A percentile compares a stretch with the other conserved stretches of the same genome.
Evolutionary conservation across 2,329 filamentous ascomycete genomes (phyloP).

Genomic region (Diaporthe eres): DNA sequence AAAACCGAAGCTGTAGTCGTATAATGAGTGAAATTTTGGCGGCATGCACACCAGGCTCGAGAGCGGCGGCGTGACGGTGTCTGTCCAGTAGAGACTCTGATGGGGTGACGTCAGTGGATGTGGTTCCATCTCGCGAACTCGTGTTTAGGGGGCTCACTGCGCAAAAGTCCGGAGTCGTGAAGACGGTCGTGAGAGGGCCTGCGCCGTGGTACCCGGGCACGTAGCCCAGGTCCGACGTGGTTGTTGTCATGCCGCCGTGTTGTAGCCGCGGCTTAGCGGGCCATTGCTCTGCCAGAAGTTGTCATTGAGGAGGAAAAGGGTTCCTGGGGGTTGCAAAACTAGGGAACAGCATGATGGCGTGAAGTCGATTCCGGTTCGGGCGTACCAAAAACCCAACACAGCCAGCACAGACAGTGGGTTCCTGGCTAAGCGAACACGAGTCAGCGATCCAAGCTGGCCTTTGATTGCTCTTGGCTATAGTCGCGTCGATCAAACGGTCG

Average conservation of each 20-base stretch:
- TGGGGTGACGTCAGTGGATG: constrained; percentile 24
- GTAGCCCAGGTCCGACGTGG: not conserved
- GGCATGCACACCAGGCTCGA: constrained; percentile 35
- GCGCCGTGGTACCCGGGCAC: constrained; percentile 24
- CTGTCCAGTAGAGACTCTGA: constrained; percentile 21
- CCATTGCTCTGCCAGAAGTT: constrained; percentile 10
- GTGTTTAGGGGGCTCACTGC: not conserved
- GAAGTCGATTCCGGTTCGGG: constrained; percentile 4
- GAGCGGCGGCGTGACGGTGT: constrained; percentile 29
- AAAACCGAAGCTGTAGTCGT: constrained; percentile 40
- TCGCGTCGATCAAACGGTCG: constrained; percentile 24
- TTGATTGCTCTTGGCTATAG: constrained; percentile 20
- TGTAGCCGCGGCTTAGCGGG: constrained; percentile 8
- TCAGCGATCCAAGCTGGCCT: constrained; percentile 5
- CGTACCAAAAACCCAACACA: constrained; percentile 23
- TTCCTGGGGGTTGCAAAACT: not conserved
- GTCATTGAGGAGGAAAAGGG: not conserved
- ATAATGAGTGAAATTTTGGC: constrained; percentile 19
- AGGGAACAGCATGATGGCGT: constrained; percentile 12
- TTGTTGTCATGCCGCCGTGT: constrained; percentile 18
- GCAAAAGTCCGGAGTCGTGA: constrained; percentile 37
- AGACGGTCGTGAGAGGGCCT: constrained; percentile 33
- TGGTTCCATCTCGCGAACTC: not conserved
- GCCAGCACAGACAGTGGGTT: constrained; percentile 19
- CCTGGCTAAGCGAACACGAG: constrained; percentile 30